phyloP scores from a whole-genome alignment of 192 early-diverging fungal species.

The Backusella sp. region DNA sequence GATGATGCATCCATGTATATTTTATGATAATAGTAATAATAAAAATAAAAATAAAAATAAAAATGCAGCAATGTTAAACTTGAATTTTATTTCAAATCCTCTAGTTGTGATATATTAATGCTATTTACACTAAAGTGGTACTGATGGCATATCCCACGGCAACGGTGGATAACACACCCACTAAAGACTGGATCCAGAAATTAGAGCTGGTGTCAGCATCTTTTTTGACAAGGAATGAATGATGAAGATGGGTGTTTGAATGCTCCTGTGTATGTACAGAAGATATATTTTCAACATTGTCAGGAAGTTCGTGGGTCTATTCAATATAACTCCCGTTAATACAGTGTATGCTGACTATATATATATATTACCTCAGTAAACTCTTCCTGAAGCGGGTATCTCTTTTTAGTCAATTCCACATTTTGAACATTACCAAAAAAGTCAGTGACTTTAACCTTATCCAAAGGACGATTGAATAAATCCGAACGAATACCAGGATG shows the following conservation, averaged over 20 bases:
- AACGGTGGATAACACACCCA: not conserved
- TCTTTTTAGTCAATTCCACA: conserved; percentile 71
- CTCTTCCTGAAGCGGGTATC: conserved; percentile 27
- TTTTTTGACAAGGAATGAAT: conserved; percentile 5
- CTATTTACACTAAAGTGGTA: not conserved
- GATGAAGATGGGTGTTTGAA: not conserved
- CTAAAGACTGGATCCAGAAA: not conserved
- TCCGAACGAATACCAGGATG: conserved; percentile 85
- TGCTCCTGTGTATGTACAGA: not conserved
- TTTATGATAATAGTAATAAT: not conserved
- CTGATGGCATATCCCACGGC: conserved; percentile 1
- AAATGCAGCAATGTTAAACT: not conserved
- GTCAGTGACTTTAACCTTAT: conserved; percentile 85
- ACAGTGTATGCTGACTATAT: not conserved
- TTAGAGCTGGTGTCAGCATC: not conserved
- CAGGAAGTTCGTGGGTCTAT: not conserved
- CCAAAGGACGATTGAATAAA: conserved; percentile 73
- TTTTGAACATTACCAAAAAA: conserved; percentile 97
- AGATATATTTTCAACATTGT: not conserved
- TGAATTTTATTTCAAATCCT: not conserved
- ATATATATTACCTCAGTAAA: not conserved
- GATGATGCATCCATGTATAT: too few relatives aligned
- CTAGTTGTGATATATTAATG: not conserved
- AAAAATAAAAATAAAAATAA: not conserved
- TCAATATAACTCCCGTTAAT: not conserved